Percentiles rank a stretch among this genome's conserved stretches.
These are phyloP conservation scores for Claviceps digitariae DNA, from an alignment of 2,329 filamentous ascomycete genomes.

Conservation along the genomic window DNA sequence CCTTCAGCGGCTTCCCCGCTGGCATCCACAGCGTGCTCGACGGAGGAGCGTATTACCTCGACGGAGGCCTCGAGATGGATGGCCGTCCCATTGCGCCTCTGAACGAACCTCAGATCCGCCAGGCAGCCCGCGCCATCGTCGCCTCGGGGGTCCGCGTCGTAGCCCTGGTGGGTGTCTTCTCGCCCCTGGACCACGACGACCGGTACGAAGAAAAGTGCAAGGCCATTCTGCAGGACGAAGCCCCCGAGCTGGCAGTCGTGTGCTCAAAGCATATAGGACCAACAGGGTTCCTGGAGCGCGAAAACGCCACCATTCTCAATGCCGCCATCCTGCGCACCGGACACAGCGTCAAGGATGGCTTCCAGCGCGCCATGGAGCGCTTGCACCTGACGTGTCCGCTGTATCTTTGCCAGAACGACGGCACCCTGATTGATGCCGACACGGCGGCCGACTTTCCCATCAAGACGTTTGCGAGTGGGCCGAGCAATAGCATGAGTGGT, in stretches of 20 bases:
- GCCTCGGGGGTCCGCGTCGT: conserved; percentile 23
- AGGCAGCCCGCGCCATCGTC: conserved; percentile 19
- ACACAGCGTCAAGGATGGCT: conserved; percentile 30
- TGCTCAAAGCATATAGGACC: conserved; percentile 30
- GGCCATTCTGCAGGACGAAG: conserved; percentile 21
- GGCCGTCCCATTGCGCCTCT: conserved; percentile 28
- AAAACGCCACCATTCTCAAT: conserved; percentile 43
- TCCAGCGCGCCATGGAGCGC: conserved; percentile 30
- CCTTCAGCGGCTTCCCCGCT: conserved; percentile 31
- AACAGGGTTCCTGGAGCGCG: conserved; percentile 30
- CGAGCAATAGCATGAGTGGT: conserved; percentile 40
- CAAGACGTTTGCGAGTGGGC: conserved; percentile 38
- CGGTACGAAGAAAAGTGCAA: conserved; percentile 27
- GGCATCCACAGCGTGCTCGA: conserved; percentile 26
- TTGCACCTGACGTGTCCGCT: conserved; percentile 28
- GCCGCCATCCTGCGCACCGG: conserved; percentile 36
- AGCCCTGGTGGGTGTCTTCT: conserved; percentile 31
- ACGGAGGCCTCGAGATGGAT: conserved; percentile 35
- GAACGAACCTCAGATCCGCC: conserved; percentile 23
- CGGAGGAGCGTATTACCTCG: conserved; percentile 26
- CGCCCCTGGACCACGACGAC: conserved; percentile 28
- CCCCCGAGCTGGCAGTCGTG: conserved; percentile 23
- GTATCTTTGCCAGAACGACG: conserved; percentile 40
- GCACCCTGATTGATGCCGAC: conserved; percentile 34
- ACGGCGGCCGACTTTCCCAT: conserved; percentile 35